A percentile compares a stretch with the other conserved stretches of the same genome.
Conservation (phyloP, 352 stramenopile genomes). For the Paralagenidium karlingii region DNA sequence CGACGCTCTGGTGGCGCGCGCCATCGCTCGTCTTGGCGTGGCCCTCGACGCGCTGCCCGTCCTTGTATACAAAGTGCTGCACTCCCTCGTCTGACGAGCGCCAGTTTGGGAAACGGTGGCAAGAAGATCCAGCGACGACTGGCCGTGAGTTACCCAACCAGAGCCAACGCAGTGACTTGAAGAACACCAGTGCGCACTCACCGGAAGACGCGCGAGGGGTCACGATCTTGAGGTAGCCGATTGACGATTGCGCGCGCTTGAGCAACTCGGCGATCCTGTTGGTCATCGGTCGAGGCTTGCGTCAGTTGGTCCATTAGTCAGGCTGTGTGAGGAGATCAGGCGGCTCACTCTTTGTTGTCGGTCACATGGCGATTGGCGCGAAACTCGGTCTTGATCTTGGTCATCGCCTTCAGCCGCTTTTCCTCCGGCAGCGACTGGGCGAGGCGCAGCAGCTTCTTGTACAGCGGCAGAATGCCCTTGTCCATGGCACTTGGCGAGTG, state of each 20-base stretch:
- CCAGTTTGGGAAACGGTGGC: too few species aligned
- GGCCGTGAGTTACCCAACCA: too few species aligned
- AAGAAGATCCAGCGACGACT: too few species aligned
- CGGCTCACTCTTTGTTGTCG: constrained; percentile 59
- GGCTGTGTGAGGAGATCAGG: too few species aligned
- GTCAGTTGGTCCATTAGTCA: background rate
- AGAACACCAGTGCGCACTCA: constrained; percentile 5
- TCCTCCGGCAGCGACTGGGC: constrained; percentile 57
- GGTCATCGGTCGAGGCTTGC: background rate
- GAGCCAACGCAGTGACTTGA: background rate
- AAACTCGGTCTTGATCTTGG: constrained; percentile 71
- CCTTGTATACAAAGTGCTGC: constrained; percentile 73
- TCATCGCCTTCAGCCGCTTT: constrained; percentile 48
- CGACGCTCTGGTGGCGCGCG: constrained; percentile 53
- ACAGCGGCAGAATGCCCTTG: too few species aligned
- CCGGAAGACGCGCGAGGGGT: constrained; percentile 45
- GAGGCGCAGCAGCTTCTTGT: constrained; percentile 76
- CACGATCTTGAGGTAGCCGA: constrained; percentile 80
- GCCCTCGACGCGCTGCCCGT: constrained; percentile 55
- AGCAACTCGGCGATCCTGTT: constrained; percentile 21
- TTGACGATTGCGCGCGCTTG: constrained; percentile 67
- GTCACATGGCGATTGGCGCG: constrained; percentile 35
- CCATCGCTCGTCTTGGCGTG: constrained; percentile 23
- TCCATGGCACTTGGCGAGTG: too few species aligned
- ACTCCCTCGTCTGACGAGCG: constrained; percentile 31